Base-by-base conservation (phyloP, 2,329 filamentous ascomycete species). In the Colletotrichum graminicola region DNA sequence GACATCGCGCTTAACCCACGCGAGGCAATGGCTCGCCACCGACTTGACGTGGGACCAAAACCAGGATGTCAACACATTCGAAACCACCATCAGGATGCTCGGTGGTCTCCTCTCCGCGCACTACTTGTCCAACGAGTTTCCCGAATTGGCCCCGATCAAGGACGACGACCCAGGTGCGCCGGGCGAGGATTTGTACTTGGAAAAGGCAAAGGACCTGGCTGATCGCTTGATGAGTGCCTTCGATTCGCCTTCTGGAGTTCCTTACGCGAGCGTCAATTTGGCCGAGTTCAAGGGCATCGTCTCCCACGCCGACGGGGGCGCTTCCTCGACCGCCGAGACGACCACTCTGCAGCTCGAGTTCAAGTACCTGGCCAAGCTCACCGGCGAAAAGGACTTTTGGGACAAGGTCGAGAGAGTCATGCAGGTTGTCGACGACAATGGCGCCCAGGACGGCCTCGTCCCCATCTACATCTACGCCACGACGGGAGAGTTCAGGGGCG, bases 11-110 rank as follows among this genome's bases (percentile, higher is more conserved):
- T 87, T 99, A 49, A 88, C 91, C 47, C 91, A 97, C 77, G 95
- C 96, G 36, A 88, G 95, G 67, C 89, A 97, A 78, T 99, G 96
- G 96, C 90, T 99, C 59, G 87, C 93, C 1, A 91, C 90, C 5
- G 91, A 91, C 10, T 82, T 98, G 73, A 91, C 91, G 14, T 98
- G 97, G 83, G 91, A 98, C 72, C 94, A 97, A 80, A 88, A 98
- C 77, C 94, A 98, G 80, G 94, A 98, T 79, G 95, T 99, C 67
- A 98, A 94, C 80, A 98, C 94, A 0, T 99, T 98, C 76, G 96
- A 99, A 84, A 98, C 95, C 10, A 98, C 95, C 0, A 98, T 98
- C 76, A 93, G 96, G 63, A 98, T 98, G 95, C 86, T 99, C 61
- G 96, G 96, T 21, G 96, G 96, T 14, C 85, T 99, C 52, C 86